Conservation (phyloP, 2,329 filamentous ascomycete species). For the Ploettnerulaceae sp. region DNA sequence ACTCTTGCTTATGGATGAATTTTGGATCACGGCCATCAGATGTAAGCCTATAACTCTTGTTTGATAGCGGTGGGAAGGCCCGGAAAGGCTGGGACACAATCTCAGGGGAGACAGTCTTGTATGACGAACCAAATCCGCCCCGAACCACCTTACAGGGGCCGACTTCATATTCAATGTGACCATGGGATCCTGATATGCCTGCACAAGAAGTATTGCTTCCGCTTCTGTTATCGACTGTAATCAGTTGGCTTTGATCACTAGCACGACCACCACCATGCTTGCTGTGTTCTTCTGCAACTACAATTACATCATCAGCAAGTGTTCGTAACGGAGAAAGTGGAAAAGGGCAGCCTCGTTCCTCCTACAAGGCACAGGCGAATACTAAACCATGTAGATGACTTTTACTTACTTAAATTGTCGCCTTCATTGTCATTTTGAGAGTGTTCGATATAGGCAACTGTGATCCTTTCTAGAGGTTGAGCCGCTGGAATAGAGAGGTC, state of each 20-base stretch:
- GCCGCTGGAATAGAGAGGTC: too few species aligned
- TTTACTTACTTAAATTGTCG: too few species aligned
- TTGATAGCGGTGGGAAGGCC: conserved; percentile 13
- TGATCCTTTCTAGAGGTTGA: too few species aligned
- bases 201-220: neutral
- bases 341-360: too few species aligned
- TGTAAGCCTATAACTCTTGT: conserved; percentile 14
- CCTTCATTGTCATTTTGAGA: too few species aligned
- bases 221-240: neutral
- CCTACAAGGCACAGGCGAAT: too few species aligned
- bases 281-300: too few species aligned
- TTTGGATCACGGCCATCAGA: conserved; percentile 13
- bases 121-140: neutral
- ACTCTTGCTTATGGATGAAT: neutral
- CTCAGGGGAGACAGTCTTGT: neutral
- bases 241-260: neutral
- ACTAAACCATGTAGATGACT: too few species aligned
- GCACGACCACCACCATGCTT: neutral
- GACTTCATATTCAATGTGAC: neutral
- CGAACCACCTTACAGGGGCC: conserved; percentile 2
- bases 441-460: too few species aligned
- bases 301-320: too few species aligned
- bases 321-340: too few species aligned
- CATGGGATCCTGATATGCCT: neutral
- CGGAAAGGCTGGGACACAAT: conserved; percentile 1